Percentiles rank a stretch among this genome's conserved stretches.
These are phyloP conservation scores for Papiliotrema laurentii DNA, from an alignment of 1,284 basidiomycete species.

Conservation along the genomic window DNA sequence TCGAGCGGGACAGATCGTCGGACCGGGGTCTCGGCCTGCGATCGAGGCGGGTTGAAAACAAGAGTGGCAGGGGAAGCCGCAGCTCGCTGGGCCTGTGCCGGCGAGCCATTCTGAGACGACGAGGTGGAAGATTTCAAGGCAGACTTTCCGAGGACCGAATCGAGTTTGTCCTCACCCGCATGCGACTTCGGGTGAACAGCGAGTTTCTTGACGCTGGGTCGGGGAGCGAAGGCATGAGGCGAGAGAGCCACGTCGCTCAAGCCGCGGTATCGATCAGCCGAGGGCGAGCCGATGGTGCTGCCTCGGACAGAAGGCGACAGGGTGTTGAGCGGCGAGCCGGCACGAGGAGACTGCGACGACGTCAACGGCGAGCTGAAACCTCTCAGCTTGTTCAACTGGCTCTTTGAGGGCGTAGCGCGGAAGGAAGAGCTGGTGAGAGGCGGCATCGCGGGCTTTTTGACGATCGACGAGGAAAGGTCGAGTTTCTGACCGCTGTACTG, in stretches of 20 bases:
- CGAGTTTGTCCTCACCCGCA: constrained; percentile 34
- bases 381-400: constrained; percentile 50
- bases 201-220: constrained; percentile 90
- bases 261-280: constrained; percentile 50
- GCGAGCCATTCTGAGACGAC: no score
- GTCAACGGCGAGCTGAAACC: constrained; percentile 50
- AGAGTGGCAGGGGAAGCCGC: constrained; percentile 12
- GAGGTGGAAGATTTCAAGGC: constrained; percentile 19
- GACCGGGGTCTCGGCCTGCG: constrained; percentile 6
- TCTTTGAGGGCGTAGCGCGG: constrained; percentile 44
- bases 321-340: constrained; percentile 20
- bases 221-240: constrained; percentile 60
- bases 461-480: constrained; percentile 34
- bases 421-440: constrained; percentile 49
- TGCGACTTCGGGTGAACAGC: constrained; percentile 64
- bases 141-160: constrained; percentile 44
- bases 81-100: constrained; percentile 9
- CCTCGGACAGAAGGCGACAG: constrained; percentile 18
- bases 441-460: constrained; percentile 50
- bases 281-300: constrained; percentile 30
- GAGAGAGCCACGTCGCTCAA: constrained; percentile 54
- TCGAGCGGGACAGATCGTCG: constrained; percentile 27
- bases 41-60: constrained; percentile 19
- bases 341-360: constrained; percentile 33
- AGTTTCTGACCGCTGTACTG: constrained; percentile 42